Base-by-base conservation (phyloP, 768 basidiomycete genomes). In the Mycena alexandri region DNA sequence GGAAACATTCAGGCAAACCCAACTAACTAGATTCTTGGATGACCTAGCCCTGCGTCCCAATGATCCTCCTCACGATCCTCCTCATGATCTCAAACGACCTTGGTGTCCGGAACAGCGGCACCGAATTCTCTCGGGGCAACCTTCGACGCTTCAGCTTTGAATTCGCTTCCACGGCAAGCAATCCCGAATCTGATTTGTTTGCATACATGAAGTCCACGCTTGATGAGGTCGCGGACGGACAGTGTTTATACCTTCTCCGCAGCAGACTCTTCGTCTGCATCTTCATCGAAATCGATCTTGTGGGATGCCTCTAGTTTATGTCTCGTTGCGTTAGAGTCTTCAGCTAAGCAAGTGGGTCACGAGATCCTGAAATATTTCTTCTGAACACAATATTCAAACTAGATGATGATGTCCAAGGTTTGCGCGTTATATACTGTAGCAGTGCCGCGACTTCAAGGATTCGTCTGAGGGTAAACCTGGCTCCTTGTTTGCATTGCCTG, bases 381-480 rank as follows among this genome's bases (percentile, higher is more conserved):
- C 78, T 99, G 97, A 96, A 98, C 97, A 2, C 75, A 97, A 17
- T 99, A 95, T 76, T 98, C 95, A 17, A 99, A 78, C 75, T 99
- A 52, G 92, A 96, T 74, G 98, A 98, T 34, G 93, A 98, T 21
- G 86, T 92, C 16, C 96, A 99, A 76, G 94, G 96, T 12, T 82
- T 98, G 68, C 84, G 96, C 58, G 91, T 98, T 5, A 87, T 96
- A 4, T 95, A 91, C 24, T 19, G 1, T 4, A 41, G 46, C 13
- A 96, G 95, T 84, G 98, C 65, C 89, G 94, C 69, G 94, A 96
- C 73, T 98, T 96, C 79, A 95, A 88, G 74, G 96, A 99, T 74
- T 87, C 90, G 1, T 91, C 92, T 3, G 91, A 91, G 8, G 83
- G 91, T 7, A 94, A 92, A 76, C 87, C 89, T 0, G 90, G 91